Conservation (phyloP, 129 eudicot species). For the Ambrosia trifida region DNA sequence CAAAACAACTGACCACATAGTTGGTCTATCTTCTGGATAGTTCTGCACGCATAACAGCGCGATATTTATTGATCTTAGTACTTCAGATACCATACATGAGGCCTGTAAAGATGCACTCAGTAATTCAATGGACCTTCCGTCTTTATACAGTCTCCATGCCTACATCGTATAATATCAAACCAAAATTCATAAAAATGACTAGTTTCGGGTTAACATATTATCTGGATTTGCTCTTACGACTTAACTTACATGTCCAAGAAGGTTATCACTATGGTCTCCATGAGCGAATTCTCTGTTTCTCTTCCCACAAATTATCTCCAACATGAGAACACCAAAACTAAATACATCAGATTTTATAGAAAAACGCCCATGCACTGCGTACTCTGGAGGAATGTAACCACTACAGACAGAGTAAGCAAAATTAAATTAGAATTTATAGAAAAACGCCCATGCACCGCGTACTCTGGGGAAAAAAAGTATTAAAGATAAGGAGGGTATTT, state of each 20-base stretch:
- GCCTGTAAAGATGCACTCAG: background rate
- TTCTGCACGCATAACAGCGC: background rate
- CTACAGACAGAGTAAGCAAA: background rate
- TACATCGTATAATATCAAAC: background rate
- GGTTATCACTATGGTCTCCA: conserved; percentile 31
- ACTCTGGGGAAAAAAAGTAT: conserved; percentile 25
- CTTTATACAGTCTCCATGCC: conserved; percentile 36
- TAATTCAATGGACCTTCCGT: conserved; percentile 14
- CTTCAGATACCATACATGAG: background rate
- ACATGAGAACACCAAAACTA: conserved; percentile 36
- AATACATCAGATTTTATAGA: conserved; percentile 38
- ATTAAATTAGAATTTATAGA: conserved; percentile 34
- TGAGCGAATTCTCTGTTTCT: conserved; percentile 36
- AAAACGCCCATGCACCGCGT: conserved; percentile 31
- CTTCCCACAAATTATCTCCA: conserved; percentile 39
- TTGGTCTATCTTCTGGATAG: background rate
- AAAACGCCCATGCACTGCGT: conserved; percentile 31
- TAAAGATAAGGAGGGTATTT: background rate
- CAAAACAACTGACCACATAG: background rate
- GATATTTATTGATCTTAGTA: background rate
- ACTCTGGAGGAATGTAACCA: conserved; percentile 40
- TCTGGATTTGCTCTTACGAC: background rate
- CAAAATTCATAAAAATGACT: background rate
- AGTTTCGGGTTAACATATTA: background rate
- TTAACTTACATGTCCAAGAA: conserved; percentile 53